A percentile compares a stretch with the other conserved stretches of the same genome.
Evolutionary conservation across 306 rosid species (phyloP).

Genomic region (Oemleria cerasiformis): DNA sequence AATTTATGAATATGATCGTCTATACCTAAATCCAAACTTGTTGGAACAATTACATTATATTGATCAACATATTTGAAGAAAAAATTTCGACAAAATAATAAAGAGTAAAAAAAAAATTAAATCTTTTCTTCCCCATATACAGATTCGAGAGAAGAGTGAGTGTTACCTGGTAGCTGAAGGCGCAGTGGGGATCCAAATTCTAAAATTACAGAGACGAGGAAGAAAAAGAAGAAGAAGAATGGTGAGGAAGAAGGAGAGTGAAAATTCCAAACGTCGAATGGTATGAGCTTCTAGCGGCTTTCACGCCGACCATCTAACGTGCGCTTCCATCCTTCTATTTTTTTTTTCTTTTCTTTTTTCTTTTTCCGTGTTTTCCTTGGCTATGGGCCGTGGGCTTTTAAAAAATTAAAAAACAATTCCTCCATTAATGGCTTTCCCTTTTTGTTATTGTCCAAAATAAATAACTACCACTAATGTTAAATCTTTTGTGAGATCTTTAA

Average conservation of each 20-base stretch:
- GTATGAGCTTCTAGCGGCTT: conserved; percentile 20
- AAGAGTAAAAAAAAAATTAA: background rate
- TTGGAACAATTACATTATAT: background rate
- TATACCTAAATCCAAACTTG: background rate
- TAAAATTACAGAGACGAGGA: background rate
- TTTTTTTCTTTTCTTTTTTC: background rate
- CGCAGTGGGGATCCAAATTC: conserved; percentile 9
- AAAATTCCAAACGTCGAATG: background rate
- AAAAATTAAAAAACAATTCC: background rate
- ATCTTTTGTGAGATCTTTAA: too few relatives aligned
- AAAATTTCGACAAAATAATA: background rate
- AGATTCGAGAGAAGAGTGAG: background rate
- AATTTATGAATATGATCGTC: background rate
- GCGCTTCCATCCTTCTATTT: conserved; percentile 11
- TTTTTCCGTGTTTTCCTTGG: background rate
- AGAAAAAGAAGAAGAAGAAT: background rate
- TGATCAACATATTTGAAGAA: background rate
- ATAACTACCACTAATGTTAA: too few relatives aligned
- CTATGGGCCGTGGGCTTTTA: too few relatives aligned
- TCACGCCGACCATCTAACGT: conserved; percentile 25
- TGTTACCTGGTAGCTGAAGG: conserved; percentile 11
- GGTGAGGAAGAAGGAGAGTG: conserved; percentile 10
- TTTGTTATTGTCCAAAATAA: too few relatives aligned
- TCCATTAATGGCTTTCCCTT: background rate
- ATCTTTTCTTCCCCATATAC: background rate